Evolutionary conservation across 371 early-diverging fungal genomes (phyloP).

Genomic region (Mortierella sp.): DNA sequence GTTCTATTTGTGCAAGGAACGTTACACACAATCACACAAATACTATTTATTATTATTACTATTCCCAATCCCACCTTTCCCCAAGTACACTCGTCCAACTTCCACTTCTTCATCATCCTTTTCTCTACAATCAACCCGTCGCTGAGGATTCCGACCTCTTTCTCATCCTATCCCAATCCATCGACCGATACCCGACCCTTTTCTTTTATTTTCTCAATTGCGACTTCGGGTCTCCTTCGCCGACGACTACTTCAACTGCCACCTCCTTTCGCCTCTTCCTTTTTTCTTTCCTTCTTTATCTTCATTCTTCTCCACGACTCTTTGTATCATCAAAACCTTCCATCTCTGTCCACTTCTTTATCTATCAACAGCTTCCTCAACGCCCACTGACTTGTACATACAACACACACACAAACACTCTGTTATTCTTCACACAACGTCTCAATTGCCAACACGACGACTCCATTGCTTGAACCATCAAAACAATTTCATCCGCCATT

Average conservation of each 20-base stretch:
- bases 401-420: background rate
- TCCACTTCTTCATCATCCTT: background rate
- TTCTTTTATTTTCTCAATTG: background rate
- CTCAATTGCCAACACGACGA: background rate
- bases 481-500: background rate
- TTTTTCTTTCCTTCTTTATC: background rate
- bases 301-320: background rate
- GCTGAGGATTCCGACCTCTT: constrained; percentile 5
- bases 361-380: background rate
- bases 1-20: background rate
- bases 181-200: background rate
- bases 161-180: background rate
- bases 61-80: constrained; percentile 32
- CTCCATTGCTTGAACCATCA: background rate
- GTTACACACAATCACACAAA: no score
- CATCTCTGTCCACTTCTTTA: background rate
- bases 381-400: background rate
- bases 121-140: background rate
- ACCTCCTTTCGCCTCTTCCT: constrained; percentile 1
- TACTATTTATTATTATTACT: background rate
- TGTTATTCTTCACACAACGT: background rate
- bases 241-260: background rate
- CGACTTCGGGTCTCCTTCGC: background rate
- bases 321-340: background rate
- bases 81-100: background rate